phyloP scores from a whole-genome alignment of 1,139 yeast genomes.

The Candida freyschussii region DNA sequence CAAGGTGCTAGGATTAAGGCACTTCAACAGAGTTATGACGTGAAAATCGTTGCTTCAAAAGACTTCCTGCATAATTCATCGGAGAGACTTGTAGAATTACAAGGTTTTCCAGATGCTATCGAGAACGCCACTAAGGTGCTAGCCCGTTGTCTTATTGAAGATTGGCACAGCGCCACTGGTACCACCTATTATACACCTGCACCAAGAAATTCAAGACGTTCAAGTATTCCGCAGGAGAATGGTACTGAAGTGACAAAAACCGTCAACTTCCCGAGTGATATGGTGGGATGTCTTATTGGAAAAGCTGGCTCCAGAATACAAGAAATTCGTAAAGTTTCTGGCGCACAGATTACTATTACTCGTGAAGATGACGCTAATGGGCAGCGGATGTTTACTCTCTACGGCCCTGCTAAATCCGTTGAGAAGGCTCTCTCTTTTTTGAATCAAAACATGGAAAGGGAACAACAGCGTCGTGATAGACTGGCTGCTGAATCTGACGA shows the following conservation, averaged over 20 bases:
- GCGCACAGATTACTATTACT: slow-evolving; percentile 77
- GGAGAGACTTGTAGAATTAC: slow-evolving; percentile 85
- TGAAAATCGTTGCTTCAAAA: slow-evolving; percentile 85
- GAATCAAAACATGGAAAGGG: slow-evolving; percentile 73
- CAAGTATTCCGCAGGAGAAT: background rate
- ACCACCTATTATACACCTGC: slow-evolving; percentile 64
- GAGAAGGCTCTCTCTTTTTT: slow-evolving; percentile 67
- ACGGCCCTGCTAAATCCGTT: slow-evolving; percentile 60
- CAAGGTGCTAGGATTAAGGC: slow-evolving; percentile 79
- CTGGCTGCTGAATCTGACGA: slow-evolving; percentile 16
- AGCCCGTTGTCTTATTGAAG: slow-evolving; percentile 71
- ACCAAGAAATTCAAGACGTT: slow-evolving; percentile 27
- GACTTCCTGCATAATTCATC: slow-evolving; percentile 79
- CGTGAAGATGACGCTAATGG: slow-evolving; percentile 61
- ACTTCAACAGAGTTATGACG: slow-evolving; percentile 64
- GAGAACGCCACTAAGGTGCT: slow-evolving; percentile 55
- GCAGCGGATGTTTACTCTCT: slow-evolving; percentile 68
- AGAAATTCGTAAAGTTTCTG: slow-evolving; percentile 75
- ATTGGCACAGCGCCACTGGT: slow-evolving; percentile 60
- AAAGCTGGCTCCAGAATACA: slow-evolving; percentile 82
- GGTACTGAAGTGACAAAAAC: slow-evolving; percentile 30
- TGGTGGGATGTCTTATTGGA: slow-evolving; percentile 90
- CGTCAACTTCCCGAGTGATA: slow-evolving; percentile 68
- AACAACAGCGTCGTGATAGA: slow-evolving; percentile 58
- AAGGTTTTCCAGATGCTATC: slow-evolving; percentile 69